Evolutionary conservation across 306 rosid genomes (phyloP).

Genomic region (Fragaria nilgerrensis): DNA sequence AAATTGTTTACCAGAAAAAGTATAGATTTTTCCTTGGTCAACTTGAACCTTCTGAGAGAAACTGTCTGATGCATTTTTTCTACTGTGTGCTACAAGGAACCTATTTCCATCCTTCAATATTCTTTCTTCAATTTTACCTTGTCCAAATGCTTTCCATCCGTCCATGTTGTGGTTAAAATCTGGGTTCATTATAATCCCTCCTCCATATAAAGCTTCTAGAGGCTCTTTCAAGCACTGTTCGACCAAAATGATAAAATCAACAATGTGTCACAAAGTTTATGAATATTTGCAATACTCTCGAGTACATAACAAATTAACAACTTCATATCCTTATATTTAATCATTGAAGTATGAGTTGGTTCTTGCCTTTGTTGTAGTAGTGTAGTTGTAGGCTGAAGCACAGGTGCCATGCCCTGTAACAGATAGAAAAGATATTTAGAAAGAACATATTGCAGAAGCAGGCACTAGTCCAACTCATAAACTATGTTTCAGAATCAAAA

Average conservation of each 20-base stretch:
- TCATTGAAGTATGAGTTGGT: not conserved
- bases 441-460: not conserved
- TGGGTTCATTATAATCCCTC: constrained; percentile 80
- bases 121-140: constrained; percentile 47
- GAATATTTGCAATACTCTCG: not conserved
- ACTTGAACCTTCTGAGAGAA: constrained; percentile 60
- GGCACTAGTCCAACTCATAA: not conserved
- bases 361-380: constrained; percentile 62
- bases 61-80: constrained; percentile 49
- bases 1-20: constrained; percentile 50
- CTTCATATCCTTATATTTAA: not conserved
- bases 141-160: constrained; percentile 63
- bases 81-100: constrained; percentile 49
- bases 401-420: constrained; percentile 46
- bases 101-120: constrained; percentile 52
- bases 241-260: constrained; percentile 19
- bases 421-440: not conserved
- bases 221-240: constrained; percentile 70
- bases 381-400: constrained; percentile 55
- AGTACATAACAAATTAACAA: not conserved
- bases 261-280: not conserved
- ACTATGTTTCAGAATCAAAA: not conserved
- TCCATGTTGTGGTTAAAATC: constrained; percentile 49
- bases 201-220: constrained; percentile 52
- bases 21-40: constrained; percentile 44